Evolutionary conservation across 2,329 filamentous ascomycete species (phyloP).

Genomic region (Bipolaris bicolor): DNA sequence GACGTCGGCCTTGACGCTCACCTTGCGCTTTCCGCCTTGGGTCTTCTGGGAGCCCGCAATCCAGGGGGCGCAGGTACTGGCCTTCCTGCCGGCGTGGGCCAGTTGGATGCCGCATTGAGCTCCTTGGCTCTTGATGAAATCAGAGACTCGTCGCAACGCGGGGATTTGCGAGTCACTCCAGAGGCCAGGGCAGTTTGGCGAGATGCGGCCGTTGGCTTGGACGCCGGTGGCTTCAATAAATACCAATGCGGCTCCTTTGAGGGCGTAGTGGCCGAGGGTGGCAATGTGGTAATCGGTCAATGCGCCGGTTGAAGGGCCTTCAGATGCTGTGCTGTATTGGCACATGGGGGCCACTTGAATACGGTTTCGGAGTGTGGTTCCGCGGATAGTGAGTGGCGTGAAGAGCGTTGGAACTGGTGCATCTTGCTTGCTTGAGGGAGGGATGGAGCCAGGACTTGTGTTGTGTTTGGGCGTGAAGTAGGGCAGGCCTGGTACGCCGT

Average conservation of each 20-base stretch:
- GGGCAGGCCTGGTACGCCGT: slow-evolving; percentile 36
- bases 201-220: slow-evolving; percentile 45
- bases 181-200: slow-evolving; percentile 46
- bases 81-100: slow-evolving; percentile 47
- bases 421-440: slow-evolving; percentile 14
- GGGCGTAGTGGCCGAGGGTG: slow-evolving; percentile 48
- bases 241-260: slow-evolving; percentile 46
- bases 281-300: slow-evolving; percentile 50
- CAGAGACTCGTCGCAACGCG: slow-evolving; percentile 38
- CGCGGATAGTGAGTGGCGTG: slow-evolving; percentile 45
- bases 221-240: slow-evolving; percentile 49
- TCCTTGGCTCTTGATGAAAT: slow-evolving; percentile 47
- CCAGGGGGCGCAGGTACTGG: slow-evolving; percentile 44
- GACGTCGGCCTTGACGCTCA: slow-evolving; percentile 34
- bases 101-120: slow-evolving; percentile 42
- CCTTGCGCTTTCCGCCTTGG: slow-evolving; percentile 29
- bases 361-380: slow-evolving; percentile 45
- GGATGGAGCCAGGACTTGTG: slow-evolving; percentile 49
- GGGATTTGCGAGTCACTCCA: slow-evolving; percentile 49
- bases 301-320: slow-evolving; percentile 45
- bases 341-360: slow-evolving; percentile 50
- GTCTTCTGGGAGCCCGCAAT: slow-evolving; percentile 27
- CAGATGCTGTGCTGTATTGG: slow-evolving; percentile 42
- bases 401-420: slow-evolving; percentile 40
- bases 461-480: slow-evolving; percentile 57